Base-by-base conservation (phyloP, 2,329 filamentous ascomycete species). In the Neurospora sp. region DNA sequence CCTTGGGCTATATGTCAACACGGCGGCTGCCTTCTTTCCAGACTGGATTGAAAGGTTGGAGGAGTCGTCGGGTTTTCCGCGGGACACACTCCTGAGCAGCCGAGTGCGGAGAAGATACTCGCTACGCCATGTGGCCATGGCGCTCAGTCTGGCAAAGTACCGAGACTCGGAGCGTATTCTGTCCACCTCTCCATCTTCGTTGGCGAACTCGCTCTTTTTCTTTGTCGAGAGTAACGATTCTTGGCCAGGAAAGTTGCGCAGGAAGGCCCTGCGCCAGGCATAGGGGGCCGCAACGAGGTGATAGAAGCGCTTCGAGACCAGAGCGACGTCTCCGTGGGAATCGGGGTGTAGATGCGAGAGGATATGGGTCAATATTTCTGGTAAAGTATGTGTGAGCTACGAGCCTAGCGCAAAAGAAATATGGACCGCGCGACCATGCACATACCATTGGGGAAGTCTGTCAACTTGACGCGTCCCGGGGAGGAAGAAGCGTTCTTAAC, bases 221-320 rank as follows among this genome's bases (percentile, higher is more conserved):
- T 74, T 75, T 4, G 73, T 70, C n/a, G 79, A 75, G 38, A 75
- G 78, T 66, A 89, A 77, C 6, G 85, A 84, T 76, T 90, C 87
- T 33, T 91, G 88, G 1, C 92, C 93, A 0, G 93, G 93, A 75
- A 98, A 99, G 81, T 90, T 95, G 72, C 94, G 93, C 75, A 93
- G 87, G 78, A 98, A 98, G 6, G 94, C 95, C 78, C 93, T 92
- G 73, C 93, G 89, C 95, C 95, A 98, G 8, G 93, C 93, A 81
- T 97, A 93, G 17, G 94, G 93, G 1, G 92, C 95, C 4, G 93
- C 97, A 70, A 98, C 91, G 52, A 98, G 84, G 68, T 86, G 85
- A 79, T 97, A 92, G 78, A 98, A 96, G 69, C 92, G 91, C 76
- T 90, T 92, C 40, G 93, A 97, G 38, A 98, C 93, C 68, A 97